Evolutionary conservation across 2,329 filamentous ascomycete species (phyloP).

Genomic region (Botrytis hyacinthi): DNA sequence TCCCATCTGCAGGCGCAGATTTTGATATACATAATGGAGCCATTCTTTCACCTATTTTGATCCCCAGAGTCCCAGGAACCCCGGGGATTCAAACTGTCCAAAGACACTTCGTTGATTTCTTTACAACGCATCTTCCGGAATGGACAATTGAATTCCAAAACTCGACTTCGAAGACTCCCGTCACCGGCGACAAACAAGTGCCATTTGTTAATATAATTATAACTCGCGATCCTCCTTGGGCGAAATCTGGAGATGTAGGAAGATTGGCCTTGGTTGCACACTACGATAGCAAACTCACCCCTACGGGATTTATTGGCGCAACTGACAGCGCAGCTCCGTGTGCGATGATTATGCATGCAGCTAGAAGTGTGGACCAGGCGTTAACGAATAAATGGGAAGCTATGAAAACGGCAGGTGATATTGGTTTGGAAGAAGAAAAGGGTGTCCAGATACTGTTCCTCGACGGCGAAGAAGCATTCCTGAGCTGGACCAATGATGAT

Average conservation of each 20-base stretch:
- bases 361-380: constrained; percentile 74
- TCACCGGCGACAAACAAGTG: constrained; percentile 65
- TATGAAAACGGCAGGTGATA: constrained; percentile 60
- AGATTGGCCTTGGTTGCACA: constrained; percentile 87
- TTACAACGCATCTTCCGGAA: constrained; percentile 66
- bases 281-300: constrained; percentile 81
- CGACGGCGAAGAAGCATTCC: constrained; percentile 93
- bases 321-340: constrained; percentile 93
- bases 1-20: constrained; percentile 70
- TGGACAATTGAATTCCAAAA: constrained; percentile 88
- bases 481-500: constrained; percentile 74
- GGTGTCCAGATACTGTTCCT: constrained; percentile 87
- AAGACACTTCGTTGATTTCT: constrained; percentile 82
- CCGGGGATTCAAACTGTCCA: constrained; percentile 70
- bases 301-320: constrained; percentile 86
- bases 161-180: constrained; percentile 79
- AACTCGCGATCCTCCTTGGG: constrained; percentile 83
- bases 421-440: constrained; percentile 66
- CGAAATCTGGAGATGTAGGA: constrained; percentile 69
- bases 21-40: constrained; percentile 76
- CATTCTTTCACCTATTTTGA: constrained; percentile 81
- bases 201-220: constrained; percentile 88
- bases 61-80: constrained; percentile 85
- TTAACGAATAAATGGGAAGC: constrained; percentile 78
- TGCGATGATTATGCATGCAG: constrained; percentile 86